Evolutionary conservation across 257 asterid genomes (phyloP), one percentile per base, ranked within the genome.

Genomic region (Capsicum baccatum): DNA sequence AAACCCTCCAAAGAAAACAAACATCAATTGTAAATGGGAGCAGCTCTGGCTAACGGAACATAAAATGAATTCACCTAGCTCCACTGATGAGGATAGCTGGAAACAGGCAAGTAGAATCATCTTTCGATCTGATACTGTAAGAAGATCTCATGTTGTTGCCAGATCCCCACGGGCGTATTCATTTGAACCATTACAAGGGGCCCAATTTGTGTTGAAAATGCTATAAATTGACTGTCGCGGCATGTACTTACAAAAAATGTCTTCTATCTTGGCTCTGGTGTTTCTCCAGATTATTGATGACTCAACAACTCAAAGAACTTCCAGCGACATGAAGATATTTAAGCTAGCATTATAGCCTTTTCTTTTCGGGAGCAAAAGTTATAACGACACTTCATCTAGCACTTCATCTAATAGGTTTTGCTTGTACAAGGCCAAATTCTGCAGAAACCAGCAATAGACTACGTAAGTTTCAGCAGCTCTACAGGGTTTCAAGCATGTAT

Each of bases 371-470:
- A 8, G n/a, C 7, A 76, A 48, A 48, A 13, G 48, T 26, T 76
- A 76, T 16, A 78, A 78, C 4, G 81, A 78, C 64, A 78, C 81
- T 76, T 76, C 81, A 56, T 78, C 79, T 54, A 19, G 14, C 62
- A 85, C 83, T 91, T 90, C 91, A 59, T 90, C 97, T 54, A 78
- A 55, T 83, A 92, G 79, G 54, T 86, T 85, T 90, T 88, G 90
- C 88, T 92, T 89, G 74, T 92, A 91, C 71, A 68, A 79, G 67
- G 97, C 95, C 91, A 94, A 88, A 85, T 90, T 81, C 97, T 93
- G 94, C 89, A 88, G 64, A 47, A 86, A 85, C 55, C 2, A 21
- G 26, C 13, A 48, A 78, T 78, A 78, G 12, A 78, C 15, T 14
- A 78, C 81, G 54, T 78, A 26, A 78, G 26, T 14, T 54, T 76